Conservation (phyloP, 768 basidiomycete genomes). For the Naganishia vishniacii region DNA sequence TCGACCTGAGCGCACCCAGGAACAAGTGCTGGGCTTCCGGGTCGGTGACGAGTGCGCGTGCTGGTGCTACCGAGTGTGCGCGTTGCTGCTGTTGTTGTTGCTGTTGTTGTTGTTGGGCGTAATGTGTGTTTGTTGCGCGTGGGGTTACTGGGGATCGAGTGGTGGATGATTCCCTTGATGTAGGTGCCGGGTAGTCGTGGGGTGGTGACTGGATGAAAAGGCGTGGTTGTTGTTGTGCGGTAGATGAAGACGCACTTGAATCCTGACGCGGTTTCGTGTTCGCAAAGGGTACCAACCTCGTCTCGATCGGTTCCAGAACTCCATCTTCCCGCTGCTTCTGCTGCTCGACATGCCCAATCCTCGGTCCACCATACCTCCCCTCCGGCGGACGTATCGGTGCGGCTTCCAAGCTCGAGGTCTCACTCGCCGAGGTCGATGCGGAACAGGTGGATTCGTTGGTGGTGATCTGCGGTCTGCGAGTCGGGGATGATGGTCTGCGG, state of each 20-base stretch:
- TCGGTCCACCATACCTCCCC: slow-evolving; percentile 28
- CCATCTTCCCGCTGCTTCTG: no score
- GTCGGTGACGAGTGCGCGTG: not conserved
- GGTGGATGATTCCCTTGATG: slow-evolving; percentile 1
- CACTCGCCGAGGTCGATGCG: slow-evolving; percentile 3
- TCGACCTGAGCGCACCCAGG: slow-evolving; percentile 8
- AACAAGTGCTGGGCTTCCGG: slow-evolving; percentile 23
- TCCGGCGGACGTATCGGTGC: slow-evolving; percentile 46
- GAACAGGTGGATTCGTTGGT: not conserved
- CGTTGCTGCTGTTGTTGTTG: no score
- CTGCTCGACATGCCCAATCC: no score
- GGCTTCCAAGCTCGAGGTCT: slow-evolving; percentile 42
- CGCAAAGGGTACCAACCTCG: no score
- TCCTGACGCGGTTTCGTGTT: not conserved
- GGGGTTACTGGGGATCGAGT: not conserved
- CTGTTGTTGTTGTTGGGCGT: no score
- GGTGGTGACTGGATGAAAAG: not conserved
- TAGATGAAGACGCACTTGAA: not conserved
- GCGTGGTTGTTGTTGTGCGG: not conserved
- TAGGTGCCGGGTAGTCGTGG: no score
- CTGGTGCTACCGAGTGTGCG: no score
- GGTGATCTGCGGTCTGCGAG: not conserved
- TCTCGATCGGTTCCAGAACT: no score
- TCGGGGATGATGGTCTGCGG: not conserved
- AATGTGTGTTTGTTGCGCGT: not conserved